Base-by-base conservation (phyloP, 1,284 basidiomycete genomes). In the Papiliotrema laurentii region DNA sequence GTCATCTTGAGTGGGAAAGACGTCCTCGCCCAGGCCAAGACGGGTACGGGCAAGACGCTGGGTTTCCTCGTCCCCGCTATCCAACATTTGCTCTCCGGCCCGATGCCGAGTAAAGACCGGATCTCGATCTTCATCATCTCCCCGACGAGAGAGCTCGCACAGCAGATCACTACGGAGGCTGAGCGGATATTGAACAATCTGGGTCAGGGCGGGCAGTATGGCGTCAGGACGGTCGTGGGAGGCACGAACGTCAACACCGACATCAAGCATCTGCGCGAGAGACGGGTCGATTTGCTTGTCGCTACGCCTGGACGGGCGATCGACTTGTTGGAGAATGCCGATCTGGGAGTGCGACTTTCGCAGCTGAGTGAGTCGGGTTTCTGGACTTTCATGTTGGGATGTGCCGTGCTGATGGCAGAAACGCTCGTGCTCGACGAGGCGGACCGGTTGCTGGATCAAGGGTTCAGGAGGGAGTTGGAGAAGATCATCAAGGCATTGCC, bases 21-120 rank as follows among this genome's bases (percentile, higher is more conserved):
- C 46, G 64, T 78, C 26, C 69, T 80, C 18, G 79, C 77, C 5
- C 77, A 79, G 58, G 77, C 78, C 37, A 78, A 78, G 59, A 79
- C 78, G 0, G 78, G 78, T 21, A 79, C 78, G 1, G 78, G 78
- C 42, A 79, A 79, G 62, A 80, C 78, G 10, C 60, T 79, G 16
- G 78, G 76, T 19, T 80, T 79, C 67, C 70, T 79, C 45, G 63
- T 79, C 7, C 78, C 78, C 3, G 64, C 75, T 6, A 68, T 79
- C 37, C 72, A 78, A 54, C 62, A 60, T 13, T 58, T 79, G 26
- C 56, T 73, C 50, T 47, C 58, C 14, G 46, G 58, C 11, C 53
- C 53, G 10, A 45, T 60, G 5, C 53, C 60, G 4, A 44, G 55
- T 28, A 56, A 37, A 35, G 5, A 18, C 2, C 39, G 47, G 24